A percentile compares a stretch with the other conserved stretches of the same genome.
Evolutionary conservation across 768 basidiomycete species (phyloP).

Genomic region (Suillus lakei): DNA sequence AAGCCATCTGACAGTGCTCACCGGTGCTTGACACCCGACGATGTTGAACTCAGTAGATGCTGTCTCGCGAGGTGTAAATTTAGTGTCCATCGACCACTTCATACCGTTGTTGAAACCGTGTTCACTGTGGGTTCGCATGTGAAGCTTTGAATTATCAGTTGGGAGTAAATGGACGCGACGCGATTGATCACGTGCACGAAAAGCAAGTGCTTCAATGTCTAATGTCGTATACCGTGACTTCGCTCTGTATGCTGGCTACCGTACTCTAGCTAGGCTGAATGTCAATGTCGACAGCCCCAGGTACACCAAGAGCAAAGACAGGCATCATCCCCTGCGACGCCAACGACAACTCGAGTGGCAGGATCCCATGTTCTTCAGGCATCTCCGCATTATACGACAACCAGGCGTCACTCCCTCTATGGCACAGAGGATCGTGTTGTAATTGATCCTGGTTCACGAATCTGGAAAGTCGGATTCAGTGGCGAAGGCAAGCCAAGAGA

Average conservation of each 20-base stretch:
- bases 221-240: neutral
- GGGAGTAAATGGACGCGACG: neutral
- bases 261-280: neutral
- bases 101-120: neutral
- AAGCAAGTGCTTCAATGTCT: neutral
- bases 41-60: neutral
- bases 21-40: too few relatives aligned
- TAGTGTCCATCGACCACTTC: neutral
- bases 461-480: slow-evolving; percentile 98
- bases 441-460: slow-evolving; percentile 90
- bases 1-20: neutral
- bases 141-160: too few relatives aligned
- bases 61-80: neutral
- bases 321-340: slow-evolving; percentile 46
- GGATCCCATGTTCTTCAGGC: slow-evolving; percentile 57
- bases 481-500: slow-evolving; percentile 92
- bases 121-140: neutral
- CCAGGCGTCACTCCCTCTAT: slow-evolving; percentile 90
- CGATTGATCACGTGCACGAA: neutral
- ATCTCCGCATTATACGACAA: slow-evolving; percentile 85
- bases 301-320: slow-evolving; percentile 36
- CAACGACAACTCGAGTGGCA: slow-evolving; percentile 57
- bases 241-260: neutral
- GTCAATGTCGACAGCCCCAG: slow-evolving; percentile 38
- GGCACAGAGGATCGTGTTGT: slow-evolving; percentile 96